Evolutionary conservation across 1,284 basidiomycete genomes (phyloP).

Genomic region (Neotropicomus parvogracilis): DNA sequence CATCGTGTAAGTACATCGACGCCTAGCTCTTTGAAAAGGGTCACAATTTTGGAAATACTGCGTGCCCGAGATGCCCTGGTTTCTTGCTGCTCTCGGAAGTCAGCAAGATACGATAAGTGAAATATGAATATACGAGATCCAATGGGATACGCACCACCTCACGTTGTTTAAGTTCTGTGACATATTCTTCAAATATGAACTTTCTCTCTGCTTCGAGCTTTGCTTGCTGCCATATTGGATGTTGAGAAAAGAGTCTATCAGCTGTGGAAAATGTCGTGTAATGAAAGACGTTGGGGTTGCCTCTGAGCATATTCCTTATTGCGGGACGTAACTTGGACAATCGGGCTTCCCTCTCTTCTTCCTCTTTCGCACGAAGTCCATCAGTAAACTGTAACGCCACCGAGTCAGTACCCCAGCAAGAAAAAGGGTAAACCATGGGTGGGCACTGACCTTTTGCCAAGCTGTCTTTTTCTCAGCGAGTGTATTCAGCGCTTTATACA

Average conservation of each 20-base stretch:
- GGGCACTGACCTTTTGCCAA: conserved; percentile 76
- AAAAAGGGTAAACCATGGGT: background rate
- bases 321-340: conserved; percentile 80
- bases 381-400: conserved; percentile 60
- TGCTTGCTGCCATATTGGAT: conserved; percentile 85
- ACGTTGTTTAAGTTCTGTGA: conserved; percentile 75
- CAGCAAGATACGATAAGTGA: conserved; percentile 7
- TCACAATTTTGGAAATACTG: conserved; percentile 74
- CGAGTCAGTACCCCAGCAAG: conserved; percentile 9
- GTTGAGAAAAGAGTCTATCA: conserved; percentile 75
- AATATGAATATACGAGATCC: background rate
- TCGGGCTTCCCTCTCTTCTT: conserved; percentile 77
- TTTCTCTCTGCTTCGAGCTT: conserved; percentile 80
- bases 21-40: conserved; percentile 76
- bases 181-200: conserved; percentile 87
- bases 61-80: conserved; percentile 68
- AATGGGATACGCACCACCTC: conserved; percentile 64
- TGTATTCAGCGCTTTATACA: conserved; percentile 93
- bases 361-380: conserved; percentile 59
- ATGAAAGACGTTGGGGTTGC: conserved; percentile 81
- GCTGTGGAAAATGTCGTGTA: conserved; percentile 87
- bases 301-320: conserved; percentile 77
- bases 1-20: conserved; percentile 89
- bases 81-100: conserved; percentile 55
- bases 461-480: conserved; percentile 92